Base-by-base conservation (phyloP, 495 filamentous ascomycete genomes). In the Thozetella sp. region DNA sequence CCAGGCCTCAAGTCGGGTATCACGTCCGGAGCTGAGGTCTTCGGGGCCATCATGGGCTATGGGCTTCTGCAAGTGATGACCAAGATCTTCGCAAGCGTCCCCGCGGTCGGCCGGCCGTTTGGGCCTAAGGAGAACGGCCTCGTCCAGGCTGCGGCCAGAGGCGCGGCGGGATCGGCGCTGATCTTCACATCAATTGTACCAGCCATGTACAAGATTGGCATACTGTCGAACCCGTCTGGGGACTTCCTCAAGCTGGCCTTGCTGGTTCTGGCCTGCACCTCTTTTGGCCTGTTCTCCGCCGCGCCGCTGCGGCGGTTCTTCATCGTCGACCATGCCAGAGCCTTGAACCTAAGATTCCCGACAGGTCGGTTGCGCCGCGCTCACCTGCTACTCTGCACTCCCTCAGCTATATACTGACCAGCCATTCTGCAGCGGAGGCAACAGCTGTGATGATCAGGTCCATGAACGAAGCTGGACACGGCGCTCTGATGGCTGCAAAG, bases 261-360 rank as follows among this genome's bases (percentile, higher is more conserved):
- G 15, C 68, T 83, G 37, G 80, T 79, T 22, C 73, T 80, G 56
- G 79, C 85, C 54, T 76, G 78, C 25, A 79, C 81, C 9, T 86
- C 83, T 66, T 87, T 85, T 66, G 83, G 84, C 22, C 66, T 86
- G 23, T 85, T 85, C 66, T 84, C 86, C 57, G 83, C 80, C 24
- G 84, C 80, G 2, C 84, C 84, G 22, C 72, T 87, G 25, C 80
- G 84, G 25, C 86, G 86, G 56, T 87, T 87, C 71, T 87, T 86
- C 67, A 77, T 87, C 64, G 75, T 86, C 61, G 78, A 85, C 58
- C 77, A 85, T 15, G 83, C 77, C 9, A 72, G 81, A 23, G 83
- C 86, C 65, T 65, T 86, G 54, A 78, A 74, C 22, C 70, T 86
- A n/a, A 72, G 86, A 40, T 87, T 87, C 67, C 83, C 83, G 12